Evolutionary conservation across 352 stramenopile genomes (phyloP).

Genomic region (Phytophthora constricta): DNA sequence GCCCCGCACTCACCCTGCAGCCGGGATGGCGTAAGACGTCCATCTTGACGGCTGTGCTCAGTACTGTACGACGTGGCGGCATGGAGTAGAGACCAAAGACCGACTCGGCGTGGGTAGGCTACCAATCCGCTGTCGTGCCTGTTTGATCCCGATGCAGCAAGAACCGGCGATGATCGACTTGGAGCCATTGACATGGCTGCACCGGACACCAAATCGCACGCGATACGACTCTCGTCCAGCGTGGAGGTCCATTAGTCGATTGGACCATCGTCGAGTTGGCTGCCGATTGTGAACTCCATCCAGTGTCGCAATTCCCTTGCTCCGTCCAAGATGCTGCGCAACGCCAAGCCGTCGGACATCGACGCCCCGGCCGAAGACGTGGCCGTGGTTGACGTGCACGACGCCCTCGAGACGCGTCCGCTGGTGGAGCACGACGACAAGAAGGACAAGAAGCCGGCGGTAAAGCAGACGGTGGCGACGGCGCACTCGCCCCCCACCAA

Average conservation of each 20-base stretch:
- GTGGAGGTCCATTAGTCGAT: conserved; percentile 7
- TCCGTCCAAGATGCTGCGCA: conserved; percentile 17
- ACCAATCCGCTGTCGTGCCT: no score
- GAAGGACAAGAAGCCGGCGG: conserved; percentile 11
- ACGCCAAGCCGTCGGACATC: conserved; percentile 6
- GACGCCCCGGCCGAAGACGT: conserved; percentile 13
- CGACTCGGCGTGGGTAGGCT: neutral
- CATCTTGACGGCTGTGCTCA: no score
- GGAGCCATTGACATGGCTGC: conserved; percentile 5
- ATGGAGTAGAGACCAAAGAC: neutral
- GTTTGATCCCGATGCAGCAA: conserved; percentile 1
- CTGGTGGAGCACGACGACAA: conserved; percentile 2
- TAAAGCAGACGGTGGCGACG: conserved; percentile 21
- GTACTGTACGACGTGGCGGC: neutral
- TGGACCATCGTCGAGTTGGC: neutral
- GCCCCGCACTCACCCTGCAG: neutral
- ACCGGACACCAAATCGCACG: conserved; percentile 1
- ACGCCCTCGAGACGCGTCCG: conserved; percentile 8
- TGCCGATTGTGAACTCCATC: neutral
- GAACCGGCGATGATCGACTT: conserved; percentile 7
- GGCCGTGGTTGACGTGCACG: conserved; percentile 1
- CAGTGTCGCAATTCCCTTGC: conserved; percentile 17
- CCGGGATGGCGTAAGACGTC: no score
- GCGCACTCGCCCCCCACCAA: conserved; percentile 13
- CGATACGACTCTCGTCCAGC: no score